Base-by-base conservation (phyloP, 371 early-diverging fungal species). In the Smittium culicis region DNA sequence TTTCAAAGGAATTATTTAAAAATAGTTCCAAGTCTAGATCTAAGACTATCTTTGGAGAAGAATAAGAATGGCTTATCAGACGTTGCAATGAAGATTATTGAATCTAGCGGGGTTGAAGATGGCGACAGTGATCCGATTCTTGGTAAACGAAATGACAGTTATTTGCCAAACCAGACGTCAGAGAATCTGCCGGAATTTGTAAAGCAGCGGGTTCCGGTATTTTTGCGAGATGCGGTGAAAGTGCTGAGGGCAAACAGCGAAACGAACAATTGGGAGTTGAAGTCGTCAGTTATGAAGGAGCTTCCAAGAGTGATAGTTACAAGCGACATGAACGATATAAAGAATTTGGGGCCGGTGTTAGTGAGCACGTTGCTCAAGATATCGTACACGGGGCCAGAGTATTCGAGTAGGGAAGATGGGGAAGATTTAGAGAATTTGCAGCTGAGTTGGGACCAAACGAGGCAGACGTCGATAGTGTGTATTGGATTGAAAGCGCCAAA, bases 161-260 rank as follows among this genome's bases (percentile, higher is more conserved):
- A 34, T 45, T 29, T 64, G 2, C 17, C 3, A 5, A 45, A 64
- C 34, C 14, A 35, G 35, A 34, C 27, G 11, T 25, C 32, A 14
- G 27, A 29, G 17, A 64, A 34, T 45, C n/a, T 64, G 3, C 35
- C 54, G 1, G 65, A 64, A 34, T 64, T 64, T 64, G 54, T 64
- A 29, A 34, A 34, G 17, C 65, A 14, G 1, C 29, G 35, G 35
- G 34, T 28, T 5, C 35, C 65, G 24, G 65, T 35, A 25, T 35
- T 16, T 45, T 34, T 64, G 20, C 2, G 35, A 54, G 65, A 64
- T 45, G 8, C 17, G 16, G 2, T 64, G 35, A 35, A 32, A 2
- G 16, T 64, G 11, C n/a, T 64, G 3, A 29, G 65, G 35, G 33
- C 65, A 17, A n/a, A 34, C 20, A 45, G 45, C 5, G 14, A 11